Conservation (phyloP, 352 stramenopile genomes). For the Albugo candida region DNA sequence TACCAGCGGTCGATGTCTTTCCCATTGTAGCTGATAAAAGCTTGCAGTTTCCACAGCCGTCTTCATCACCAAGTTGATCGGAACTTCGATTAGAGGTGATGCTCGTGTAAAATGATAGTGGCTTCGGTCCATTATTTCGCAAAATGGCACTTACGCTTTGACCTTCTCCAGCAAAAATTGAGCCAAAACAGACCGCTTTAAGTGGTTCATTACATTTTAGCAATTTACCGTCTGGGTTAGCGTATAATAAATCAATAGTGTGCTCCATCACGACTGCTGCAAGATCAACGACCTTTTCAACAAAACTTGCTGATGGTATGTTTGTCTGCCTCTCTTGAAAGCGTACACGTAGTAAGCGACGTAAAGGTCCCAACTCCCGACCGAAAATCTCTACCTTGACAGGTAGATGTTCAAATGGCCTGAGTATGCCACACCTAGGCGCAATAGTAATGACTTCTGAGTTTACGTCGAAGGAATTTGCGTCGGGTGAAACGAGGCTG, state of each 20-base stretch:
- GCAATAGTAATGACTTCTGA: slow-evolving; percentile 6
- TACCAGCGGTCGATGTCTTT: slow-evolving; percentile 22
- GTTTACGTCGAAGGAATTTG: background rate
- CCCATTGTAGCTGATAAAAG: background rate
- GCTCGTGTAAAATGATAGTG: slow-evolving; percentile 30
- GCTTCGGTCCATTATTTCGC: slow-evolving; percentile 56
- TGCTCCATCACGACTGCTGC: slow-evolving; percentile 64
- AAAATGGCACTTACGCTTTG: slow-evolving; percentile 38
- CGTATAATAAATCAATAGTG: slow-evolving; percentile 38
- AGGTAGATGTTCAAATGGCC: slow-evolving; percentile 14
- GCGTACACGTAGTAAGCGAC: slow-evolving; percentile 19
- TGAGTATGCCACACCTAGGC: slow-evolving; percentile 15
- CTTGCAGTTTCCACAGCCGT: background rate
- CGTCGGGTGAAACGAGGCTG: slow-evolving; percentile 21
- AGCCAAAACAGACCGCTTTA: slow-evolving; percentile 38
- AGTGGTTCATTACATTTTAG: slow-evolving; percentile 16
- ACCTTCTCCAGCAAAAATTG: slow-evolving; percentile 42
- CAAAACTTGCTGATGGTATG: slow-evolving; percentile 2
- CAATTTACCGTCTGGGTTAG: background rate
- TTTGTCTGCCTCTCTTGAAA: slow-evolving; percentile 14
- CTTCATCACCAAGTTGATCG: slow-evolving; percentile 18
- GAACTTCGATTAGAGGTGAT: background rate
- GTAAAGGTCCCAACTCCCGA: slow-evolving; percentile 17
- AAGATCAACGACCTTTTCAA: slow-evolving; percentile 66
- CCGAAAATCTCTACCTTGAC: slow-evolving; percentile 29